Evolutionary conservation across 2,329 filamentous ascomycete species (phyloP), one percentile per base, ranked within the genome.

Genomic region (Dendrostoma leiphaemia): DNA sequence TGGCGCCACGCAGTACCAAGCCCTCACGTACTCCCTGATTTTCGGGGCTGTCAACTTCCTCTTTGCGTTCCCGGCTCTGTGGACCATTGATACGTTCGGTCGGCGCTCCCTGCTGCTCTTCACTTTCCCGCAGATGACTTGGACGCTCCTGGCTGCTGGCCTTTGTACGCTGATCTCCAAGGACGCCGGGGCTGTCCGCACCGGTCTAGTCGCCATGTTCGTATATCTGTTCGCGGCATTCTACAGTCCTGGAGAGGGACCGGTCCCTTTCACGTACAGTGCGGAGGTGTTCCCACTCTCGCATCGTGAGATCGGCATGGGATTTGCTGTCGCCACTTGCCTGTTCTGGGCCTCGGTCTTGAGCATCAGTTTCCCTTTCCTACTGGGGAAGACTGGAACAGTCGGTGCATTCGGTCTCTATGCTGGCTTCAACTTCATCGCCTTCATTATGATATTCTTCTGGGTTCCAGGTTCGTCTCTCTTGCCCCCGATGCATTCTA

Each of bases 361-460:
- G 13, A 58, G 56, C 2, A 57, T 77, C 64, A 80, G 67, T 56
- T 81, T 61, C 68, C 79, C 63, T 67, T 78, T 76, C 60, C 72
- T 61, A 66, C 70, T 74, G 63, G 72, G 34, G 64, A 75, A 12
- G 64, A 73, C 68, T 1, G 62, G 62, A 1, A 61, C 68, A 0
- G 67, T 65, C 4, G 68, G 69, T 6, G 79, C 82, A 2, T 86
- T 87, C 60, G 77, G 81, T 3, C 84, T 87, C 63, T 87, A 86
- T 56, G 76, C 69, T 13, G 81, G 70, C 0, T 69, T 88, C 7
- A 89, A 88, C 59, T 60, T 85, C 4, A 63, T 81, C 2, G 84
- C 84, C 0, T 73, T 86, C 15, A 54, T 82, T 23, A 80, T 88
- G 73, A 86, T 88, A 59, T 86, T 85, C 71, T 71, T 86, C 37